phyloP scores from a whole-genome alignment of 768 basidiomycete species.

The Xerocomus spinulosus region DNA sequence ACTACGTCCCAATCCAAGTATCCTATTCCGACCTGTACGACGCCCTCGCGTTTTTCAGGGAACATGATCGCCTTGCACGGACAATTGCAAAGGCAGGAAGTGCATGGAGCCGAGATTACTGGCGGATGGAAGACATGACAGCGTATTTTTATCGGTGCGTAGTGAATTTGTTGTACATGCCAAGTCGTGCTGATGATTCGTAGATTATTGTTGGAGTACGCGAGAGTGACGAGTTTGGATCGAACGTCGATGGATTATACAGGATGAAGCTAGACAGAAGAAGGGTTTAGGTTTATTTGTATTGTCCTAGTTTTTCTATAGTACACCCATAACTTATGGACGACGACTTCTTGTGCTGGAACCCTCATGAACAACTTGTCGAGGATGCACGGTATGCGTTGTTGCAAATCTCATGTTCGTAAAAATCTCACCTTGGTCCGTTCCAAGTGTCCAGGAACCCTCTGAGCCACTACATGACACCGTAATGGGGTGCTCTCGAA shows the following conservation, averaged over 20 bases:
- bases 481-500: no score
- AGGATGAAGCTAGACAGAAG: no score
- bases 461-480: no score
- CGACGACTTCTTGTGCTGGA: no score
- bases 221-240: conserved; percentile 46
- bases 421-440: no score
- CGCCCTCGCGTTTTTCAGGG: conserved; percentile 66
- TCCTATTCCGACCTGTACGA: conserved; percentile 69
- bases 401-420: no score
- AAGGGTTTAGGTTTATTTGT: no score
- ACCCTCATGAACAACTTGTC: no score
- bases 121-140: conserved; percentile 57
- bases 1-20: conserved; percentile 66
- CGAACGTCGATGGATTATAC: conserved; percentile 40
- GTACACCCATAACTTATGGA: no score
- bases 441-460: no score
- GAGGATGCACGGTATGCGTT: no score
- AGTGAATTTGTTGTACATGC: fast-evolving
- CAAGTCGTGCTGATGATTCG: neutral
- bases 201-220: conserved; percentile 53
- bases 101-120: conserved; percentile 53
- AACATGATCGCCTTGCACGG: conserved; percentile 54
- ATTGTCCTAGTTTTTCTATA: no score
- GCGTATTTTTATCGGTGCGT: conserved; percentile 56
- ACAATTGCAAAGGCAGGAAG: conserved; percentile 55